Conservation (phyloP, 345 rosid genomes). For the Raphanus raphanistrum region DNA sequence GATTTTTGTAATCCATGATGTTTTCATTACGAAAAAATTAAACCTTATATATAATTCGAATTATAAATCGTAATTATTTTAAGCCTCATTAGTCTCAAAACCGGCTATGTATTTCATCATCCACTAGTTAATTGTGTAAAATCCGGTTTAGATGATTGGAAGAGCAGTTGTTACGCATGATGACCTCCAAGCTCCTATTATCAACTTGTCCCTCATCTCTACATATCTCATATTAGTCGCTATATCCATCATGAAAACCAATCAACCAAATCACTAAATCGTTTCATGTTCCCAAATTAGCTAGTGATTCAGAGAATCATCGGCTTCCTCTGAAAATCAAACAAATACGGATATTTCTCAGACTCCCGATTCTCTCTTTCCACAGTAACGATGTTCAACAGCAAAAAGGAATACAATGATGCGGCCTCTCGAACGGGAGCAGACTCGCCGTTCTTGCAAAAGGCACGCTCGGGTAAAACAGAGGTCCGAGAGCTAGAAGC, state of each 20-base stretch:
- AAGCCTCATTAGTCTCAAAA: no score
- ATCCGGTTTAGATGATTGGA: conserved; percentile 2
- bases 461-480: conserved; percentile 33
- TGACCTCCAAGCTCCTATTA: not conserved
- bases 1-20: no score
- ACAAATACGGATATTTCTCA: conserved; percentile 24
- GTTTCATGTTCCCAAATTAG: conserved; percentile 19
- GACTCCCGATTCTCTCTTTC: conserved; percentile 1
- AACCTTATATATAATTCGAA: no score
- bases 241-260: not conserved
- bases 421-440: conserved; percentile 32
- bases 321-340: conserved; percentile 25
- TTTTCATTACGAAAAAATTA: no score
- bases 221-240: not conserved
- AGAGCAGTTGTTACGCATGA: conserved; percentile 20
- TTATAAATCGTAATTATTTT: no score
- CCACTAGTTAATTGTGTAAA: conserved; percentile 16
- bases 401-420: conserved; percentile 38
- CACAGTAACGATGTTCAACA: conserved; percentile 44
- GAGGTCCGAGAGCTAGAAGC: conserved; percentile 56
- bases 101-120: not conserved
- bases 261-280: no score
- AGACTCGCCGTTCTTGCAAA: conserved; percentile 33
- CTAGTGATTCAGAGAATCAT: conserved; percentile 26
- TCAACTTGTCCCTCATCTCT: not conserved